Percentiles rank a stretch among this genome's conserved stretches.
phyloP scores from a whole-genome alignment of 164 flowering plant genomes.

The Chimonanthus praecox region DNA sequence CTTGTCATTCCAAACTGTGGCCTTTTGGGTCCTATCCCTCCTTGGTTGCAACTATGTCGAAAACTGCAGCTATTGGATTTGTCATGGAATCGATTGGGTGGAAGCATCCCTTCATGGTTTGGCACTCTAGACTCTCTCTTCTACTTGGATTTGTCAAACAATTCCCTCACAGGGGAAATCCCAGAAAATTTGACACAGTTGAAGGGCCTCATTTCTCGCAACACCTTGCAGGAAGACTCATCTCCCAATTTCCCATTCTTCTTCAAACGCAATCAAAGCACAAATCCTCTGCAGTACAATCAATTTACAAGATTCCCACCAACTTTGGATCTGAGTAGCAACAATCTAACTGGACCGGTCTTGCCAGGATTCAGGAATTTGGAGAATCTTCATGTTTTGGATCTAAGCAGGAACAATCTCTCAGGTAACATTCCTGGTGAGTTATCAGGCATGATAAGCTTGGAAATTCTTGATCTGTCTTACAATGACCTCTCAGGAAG shows the following conservation, averaged over 20 bases:
- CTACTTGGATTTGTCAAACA: constrained; percentile 81
- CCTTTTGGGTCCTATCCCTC: constrained; percentile 58
- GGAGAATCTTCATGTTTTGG: constrained; percentile 14
- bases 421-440: constrained; percentile 12
- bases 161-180: constrained; percentile 69
- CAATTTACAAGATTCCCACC: constrained; percentile 18
- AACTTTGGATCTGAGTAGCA: constrained; percentile 11
- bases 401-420: constrained; percentile 15
- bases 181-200: constrained; percentile 50
- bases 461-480: constrained; percentile 23
- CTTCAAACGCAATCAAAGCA: constrained; percentile 51
- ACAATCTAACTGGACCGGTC: constrained; percentile 14
- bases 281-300: constrained; percentile 8
- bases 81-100: constrained; percentile 71
- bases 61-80: constrained; percentile 65
- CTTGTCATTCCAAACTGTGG: constrained; percentile 10
- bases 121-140: constrained; percentile 63
- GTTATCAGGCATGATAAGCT: constrained; percentile 20
- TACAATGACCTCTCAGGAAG: constrained; percentile 21
- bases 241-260: constrained; percentile 53
- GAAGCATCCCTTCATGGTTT: constrained; percentile 67
- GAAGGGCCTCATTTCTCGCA: constrained; percentile 12
- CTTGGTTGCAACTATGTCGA: constrained; percentile 46
- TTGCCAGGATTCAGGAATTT: constrained; percentile 17
- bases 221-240: constrained; percentile 21